Evolutionary conservation across 2,329 filamentous ascomycete species (phyloP).

Genomic region (Zalaria obscura): DNA sequence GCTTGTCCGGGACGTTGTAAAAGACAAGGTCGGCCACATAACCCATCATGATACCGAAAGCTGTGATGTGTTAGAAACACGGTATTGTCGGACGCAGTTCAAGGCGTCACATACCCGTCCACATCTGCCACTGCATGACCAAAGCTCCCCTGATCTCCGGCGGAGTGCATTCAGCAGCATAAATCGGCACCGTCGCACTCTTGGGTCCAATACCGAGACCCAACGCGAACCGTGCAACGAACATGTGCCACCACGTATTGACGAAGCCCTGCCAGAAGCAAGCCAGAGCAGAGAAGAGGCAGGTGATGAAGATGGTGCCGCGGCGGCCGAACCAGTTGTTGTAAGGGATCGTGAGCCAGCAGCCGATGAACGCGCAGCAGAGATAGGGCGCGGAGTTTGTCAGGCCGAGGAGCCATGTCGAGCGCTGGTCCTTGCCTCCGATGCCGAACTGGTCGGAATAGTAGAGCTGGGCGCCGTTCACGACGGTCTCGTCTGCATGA

Average conservation of each 20-base stretch:
- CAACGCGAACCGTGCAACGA: conserved; percentile 55
- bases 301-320: conserved; percentile 59
- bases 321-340: conserved; percentile 57
- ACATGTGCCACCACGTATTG: conserved; percentile 56
- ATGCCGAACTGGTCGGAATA: conserved; percentile 45
- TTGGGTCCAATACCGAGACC: conserved; percentile 40
- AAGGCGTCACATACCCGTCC: conserved; percentile 22
- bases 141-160: conserved; percentile 45
- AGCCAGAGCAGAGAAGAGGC: conserved; percentile 48
- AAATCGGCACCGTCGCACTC: conserved; percentile 34
- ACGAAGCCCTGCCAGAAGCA: conserved; percentile 52
- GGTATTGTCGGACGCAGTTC: neutral
- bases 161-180: conserved; percentile 29
- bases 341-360: conserved; percentile 45
- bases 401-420: conserved; percentile 17
- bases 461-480: conserved; percentile 55
- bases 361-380: conserved; percentile 28
- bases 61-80: neutral
- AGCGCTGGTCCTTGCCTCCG: conserved; percentile 1
- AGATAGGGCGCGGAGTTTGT: conserved; percentile 32
- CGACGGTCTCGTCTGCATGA: conserved; percentile 40
- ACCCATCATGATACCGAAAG: conserved; percentile 44
- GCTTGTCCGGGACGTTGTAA: conserved; percentile 41
- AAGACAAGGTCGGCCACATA: conserved; percentile 44
- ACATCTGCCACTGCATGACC: conserved; percentile 74